Base-by-base conservation (phyloP, 345 rosid genomes). In the Luvunga scandens region DNA sequence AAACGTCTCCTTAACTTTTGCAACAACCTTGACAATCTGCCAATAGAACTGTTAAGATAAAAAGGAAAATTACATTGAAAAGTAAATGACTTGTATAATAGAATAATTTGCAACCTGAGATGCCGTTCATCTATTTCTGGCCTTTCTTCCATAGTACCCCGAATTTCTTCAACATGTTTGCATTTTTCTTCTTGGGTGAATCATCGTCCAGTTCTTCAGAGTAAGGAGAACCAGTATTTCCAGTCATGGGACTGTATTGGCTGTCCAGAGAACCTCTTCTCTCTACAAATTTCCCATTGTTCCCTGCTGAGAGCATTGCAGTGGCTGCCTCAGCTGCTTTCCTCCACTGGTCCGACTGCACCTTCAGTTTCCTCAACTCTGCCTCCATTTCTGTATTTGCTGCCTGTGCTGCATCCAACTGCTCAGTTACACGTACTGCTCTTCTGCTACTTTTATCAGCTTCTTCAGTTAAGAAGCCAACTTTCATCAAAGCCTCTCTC, bases 281-380 rank as follows among this genome's bases (percentile, higher is more conserved):
- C 72, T 93, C 94, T n/a, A 70, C 87, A 13, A 83, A 79, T 85
- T 92, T 93, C 67, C 96, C 96, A 6, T 88, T 88, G 86, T 89
- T 93, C 71, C 92, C 92, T 12, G 89, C 80, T 34, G 97, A 87
- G 72, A 96, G 86, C 92, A 94, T 91, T 56, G 98, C 78, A 38
- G 99, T 91, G 0, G 99, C 99, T 14, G 94, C 95, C 85, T 96
- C 99, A 0, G 98, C 98, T 4, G 99, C 99, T 86, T 96, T 96
- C 87, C 98, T 90, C 99, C 99, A 94, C 76, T 94, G 99, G 77
- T 96, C 97, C 50, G 97, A 85, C 79, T 96, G 99, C 74, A 94
- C 99, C 83, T 94, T 96, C 60, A 94, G 81, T 87, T 87, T 92
- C 88, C 99, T 91, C 34, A 96, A 73, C 84, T 96, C 98, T 1